Evolutionary conservation across 345 rosid species (phyloP).

Genomic region (Heritiera littoralis): DNA sequence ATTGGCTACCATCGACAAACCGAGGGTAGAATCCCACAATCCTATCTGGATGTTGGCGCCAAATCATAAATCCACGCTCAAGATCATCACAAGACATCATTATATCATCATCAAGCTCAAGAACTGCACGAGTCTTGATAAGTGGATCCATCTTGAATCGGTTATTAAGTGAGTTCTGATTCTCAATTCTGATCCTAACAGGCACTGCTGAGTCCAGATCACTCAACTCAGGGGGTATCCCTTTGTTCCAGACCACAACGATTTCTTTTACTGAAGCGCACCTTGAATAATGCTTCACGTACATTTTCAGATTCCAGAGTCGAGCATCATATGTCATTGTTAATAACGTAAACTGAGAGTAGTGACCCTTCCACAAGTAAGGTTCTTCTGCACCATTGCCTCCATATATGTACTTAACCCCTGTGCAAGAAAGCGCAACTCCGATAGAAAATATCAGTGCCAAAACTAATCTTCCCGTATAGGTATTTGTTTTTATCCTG

Average conservation of each 20-base stretch:
- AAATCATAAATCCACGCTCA: slow-evolving; percentile 80
- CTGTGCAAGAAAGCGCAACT: slow-evolving; percentile 51
- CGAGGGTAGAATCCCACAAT: slow-evolving; percentile 96
- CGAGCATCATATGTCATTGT: slow-evolving; percentile 98
- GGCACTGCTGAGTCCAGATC: slow-evolving; percentile 88
- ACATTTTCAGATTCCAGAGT: slow-evolving; percentile 96
- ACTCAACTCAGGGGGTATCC: slow-evolving; percentile 56
- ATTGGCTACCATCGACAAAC: slow-evolving; percentile 45
- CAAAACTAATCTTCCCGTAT: slow-evolving; percentile 54
- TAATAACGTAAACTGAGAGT: slow-evolving; percentile 83
- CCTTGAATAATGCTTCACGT: slow-evolving; percentile 84
- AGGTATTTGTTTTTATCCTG: slow-evolving; percentile 52
- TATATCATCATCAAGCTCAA: slow-evolving; percentile 95
- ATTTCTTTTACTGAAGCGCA: slow-evolving; percentile 93
- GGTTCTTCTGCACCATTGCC: slow-evolving; percentile 83
- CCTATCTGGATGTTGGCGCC: slow-evolving; percentile 86
- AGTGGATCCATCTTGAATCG: slow-evolving; percentile 73
- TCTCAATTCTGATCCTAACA: slow-evolving; percentile 78
- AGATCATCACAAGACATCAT: slow-evolving; percentile 85
- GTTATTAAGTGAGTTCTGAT: slow-evolving; percentile 73
- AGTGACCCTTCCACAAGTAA: slow-evolving; percentile 61
- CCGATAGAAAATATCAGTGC: slow-evolving; percentile 50
- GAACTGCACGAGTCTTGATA: slow-evolving; percentile 77
- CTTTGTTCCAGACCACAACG: slow-evolving; percentile 96
- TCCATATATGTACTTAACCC: slow-evolving; percentile 64